phyloP scores from a whole-genome alignment of 768 basidiomycete genomes.

The Russula sp. region DNA sequence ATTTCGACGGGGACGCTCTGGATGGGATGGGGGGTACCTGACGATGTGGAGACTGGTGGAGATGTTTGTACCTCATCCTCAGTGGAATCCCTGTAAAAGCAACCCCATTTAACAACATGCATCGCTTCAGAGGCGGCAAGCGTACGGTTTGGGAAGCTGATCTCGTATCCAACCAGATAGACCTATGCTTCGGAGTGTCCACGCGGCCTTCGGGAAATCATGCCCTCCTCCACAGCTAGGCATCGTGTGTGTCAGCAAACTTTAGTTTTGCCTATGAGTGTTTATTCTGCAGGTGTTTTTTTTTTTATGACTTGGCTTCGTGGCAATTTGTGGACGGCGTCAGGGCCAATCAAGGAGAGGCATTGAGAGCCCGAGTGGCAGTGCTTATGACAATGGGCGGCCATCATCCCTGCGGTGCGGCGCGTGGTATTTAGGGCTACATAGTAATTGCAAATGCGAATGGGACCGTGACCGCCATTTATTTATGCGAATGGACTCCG shows the following conservation, averaged over 20 bases:
- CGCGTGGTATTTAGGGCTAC: background rate
- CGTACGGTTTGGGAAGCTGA: background rate
- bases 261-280: background rate
- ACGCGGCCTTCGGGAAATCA: background rate
- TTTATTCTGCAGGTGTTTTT: too few relatives aligned
- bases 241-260: background rate
- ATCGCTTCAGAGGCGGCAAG: background rate
- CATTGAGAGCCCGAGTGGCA: background rate
- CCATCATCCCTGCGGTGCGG: background rate
- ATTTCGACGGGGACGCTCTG: conserved; percentile 11
- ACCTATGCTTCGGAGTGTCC: background rate
- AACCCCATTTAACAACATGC: background rate
- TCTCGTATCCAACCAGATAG: conserved; percentile 7
- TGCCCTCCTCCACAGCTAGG: background rate
- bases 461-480: too few relatives aligned
- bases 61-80: background rate
- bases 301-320: background rate
- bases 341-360: too few relatives aligned
- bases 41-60: background rate
- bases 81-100: background rate
- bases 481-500: too few relatives aligned
- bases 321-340: background rate
- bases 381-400: background rate
- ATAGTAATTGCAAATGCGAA: too few relatives aligned
- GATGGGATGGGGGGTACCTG: background rate